phyloP scores from a whole-genome alignment of 441 rosid species.

The Omphalea diandra region DNA sequence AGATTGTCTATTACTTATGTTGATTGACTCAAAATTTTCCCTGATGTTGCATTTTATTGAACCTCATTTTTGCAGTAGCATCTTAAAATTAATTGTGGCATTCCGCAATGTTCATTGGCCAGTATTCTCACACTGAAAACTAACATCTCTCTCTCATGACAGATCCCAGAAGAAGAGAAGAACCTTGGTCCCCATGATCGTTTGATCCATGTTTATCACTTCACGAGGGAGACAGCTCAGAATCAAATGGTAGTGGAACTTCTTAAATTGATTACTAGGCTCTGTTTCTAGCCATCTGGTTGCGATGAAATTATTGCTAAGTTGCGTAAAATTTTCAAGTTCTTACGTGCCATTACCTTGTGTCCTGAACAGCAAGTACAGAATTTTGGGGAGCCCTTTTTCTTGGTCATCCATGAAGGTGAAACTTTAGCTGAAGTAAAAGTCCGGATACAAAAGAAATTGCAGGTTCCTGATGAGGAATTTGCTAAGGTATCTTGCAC shows the following conservation, averaged over 20 bases:
- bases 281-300: constrained; percentile 6
- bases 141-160: constrained; percentile 26
- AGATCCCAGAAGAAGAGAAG: constrained; percentile 98
- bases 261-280: constrained; percentile 16
- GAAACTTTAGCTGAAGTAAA: constrained; percentile 71
- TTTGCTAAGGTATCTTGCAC: constrained; percentile 64
- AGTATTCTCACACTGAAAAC: neutral
- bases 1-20: neutral
- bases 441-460: constrained; percentile 61
- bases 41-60: neutral
- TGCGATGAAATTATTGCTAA: constrained; percentile 10
- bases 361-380: constrained; percentile 54
- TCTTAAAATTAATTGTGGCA: neutral
- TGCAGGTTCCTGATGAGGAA: constrained; percentile 89
- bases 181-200: constrained; percentile 81
- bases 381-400: constrained; percentile 85
- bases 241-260: constrained; percentile 60
- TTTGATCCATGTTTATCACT: constrained; percentile 92
- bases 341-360: neutral
- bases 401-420: constrained; percentile 79
- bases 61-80: neutral
- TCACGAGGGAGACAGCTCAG: constrained; percentile 74
- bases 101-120: neutral
- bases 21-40: neutral
- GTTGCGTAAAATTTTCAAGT: constrained; percentile 7